Evolutionary conservation across 139 green algal genomes (phyloP).

Genomic region (Chlamydomonas asymmetrica): DNA sequence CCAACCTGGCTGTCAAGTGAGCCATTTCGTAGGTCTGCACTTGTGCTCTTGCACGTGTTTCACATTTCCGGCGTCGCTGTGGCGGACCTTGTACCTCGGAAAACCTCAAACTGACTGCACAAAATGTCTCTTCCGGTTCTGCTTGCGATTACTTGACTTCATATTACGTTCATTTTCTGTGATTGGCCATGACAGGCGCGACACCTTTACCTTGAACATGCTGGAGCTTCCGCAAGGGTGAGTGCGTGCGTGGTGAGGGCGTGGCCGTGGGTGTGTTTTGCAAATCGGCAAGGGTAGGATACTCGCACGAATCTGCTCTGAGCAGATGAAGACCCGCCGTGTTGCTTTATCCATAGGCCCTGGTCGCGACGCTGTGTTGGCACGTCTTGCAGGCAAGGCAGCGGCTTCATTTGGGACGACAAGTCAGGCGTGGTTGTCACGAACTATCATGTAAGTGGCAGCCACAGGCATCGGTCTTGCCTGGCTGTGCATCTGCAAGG

Average conservation of each 20-base stretch:
- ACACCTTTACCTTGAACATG: conserved; percentile 76
- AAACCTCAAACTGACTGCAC: not conserved
- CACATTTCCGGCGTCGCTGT: not conserved
- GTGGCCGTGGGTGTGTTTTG: too few relatives aligned
- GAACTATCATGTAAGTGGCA: conserved; percentile 71
- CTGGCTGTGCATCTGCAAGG: too few relatives aligned
- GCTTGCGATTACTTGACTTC: not conserved
- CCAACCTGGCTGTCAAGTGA: conserved; percentile 63
- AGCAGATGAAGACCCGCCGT: not conserved
- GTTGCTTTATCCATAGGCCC: not conserved
- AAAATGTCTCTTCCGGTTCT: not conserved
- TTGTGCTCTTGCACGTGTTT: not conserved
- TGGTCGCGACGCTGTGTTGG: not conserved
- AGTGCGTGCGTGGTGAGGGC: too few relatives aligned
- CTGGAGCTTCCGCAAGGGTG: conserved; percentile 72
- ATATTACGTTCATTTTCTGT: not conserved
- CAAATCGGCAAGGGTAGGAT: too few relatives aligned
- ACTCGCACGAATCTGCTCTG: too few relatives aligned
- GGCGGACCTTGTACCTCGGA: not conserved
- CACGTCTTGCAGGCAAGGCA: too few relatives aligned
- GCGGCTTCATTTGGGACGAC: conserved; percentile 74
- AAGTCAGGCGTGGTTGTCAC: conserved; percentile 68
- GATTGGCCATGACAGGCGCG: conserved; percentile 35
- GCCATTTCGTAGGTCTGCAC: not conserved
- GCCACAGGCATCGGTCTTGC: conserved; percentile 38